Evolutionary conservation across 352 stramenopile genomes (phyloP), one percentile per base, ranked within the genome.

Genomic region (Elongisporangium undulatum): DNA sequence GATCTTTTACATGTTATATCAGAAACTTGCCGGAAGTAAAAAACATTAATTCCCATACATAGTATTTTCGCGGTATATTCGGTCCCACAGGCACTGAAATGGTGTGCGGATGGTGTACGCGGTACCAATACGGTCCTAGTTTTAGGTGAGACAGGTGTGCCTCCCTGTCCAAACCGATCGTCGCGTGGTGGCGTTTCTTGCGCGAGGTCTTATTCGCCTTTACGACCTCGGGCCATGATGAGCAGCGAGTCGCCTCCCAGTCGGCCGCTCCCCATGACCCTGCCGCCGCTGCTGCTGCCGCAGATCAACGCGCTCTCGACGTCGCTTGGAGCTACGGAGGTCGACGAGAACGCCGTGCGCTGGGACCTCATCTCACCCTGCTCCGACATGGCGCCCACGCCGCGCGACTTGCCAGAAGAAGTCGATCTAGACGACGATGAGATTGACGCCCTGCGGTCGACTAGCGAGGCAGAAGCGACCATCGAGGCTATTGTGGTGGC

Each of bases 321-420:
- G 34, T 17, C 34, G 34, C 34, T 45, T 12, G 34, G 34, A 10
- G 13, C 34, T 45, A 1, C 34, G 13, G 34, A 45, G 0, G 12
- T 45, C 34, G 34, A 45, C 13, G 34, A 45, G 34, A 17, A 17
- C 34, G 34, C 34, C 13, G 34, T 45, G 10, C 34, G 34, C 34
- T 45, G 34, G 34, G 34, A 45, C 13, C 34, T 45, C 34, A 45
- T 45, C 34, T 45, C 34, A 12, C 34, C 34, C 34, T 45, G 34
- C 34, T 45, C 34, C 7, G 34, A 45, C 34, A 45, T 45, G 34
- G 34, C 34, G 57, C 41, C 56, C 51, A 58, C 50, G 22, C 24
- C 24, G 7, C 34, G 34, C 34, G 34, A 39, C 53, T 24, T 21
- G 20, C 19, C 45, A 24, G 26, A 55, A 22, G 24, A 61, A 39